Evolutionary conservation across 2,329 filamentous ascomycete species (phyloP).

Genomic region (Aspergillus viridinutans): DNA sequence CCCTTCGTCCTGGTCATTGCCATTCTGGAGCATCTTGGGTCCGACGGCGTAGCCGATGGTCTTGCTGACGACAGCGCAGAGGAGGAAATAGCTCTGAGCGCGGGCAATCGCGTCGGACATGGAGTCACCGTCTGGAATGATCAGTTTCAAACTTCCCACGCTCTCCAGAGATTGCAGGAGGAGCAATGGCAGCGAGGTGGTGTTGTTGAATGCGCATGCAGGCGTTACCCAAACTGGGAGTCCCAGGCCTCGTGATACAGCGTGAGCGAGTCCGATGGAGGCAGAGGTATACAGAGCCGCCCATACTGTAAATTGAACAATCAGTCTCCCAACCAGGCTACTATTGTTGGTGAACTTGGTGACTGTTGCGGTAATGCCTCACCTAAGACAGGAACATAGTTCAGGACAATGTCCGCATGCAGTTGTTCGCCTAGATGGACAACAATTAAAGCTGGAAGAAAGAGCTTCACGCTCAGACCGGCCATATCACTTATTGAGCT

Average conservation of each 20-base stretch:
- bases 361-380: conserved; percentile 7
- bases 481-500: conserved; percentile 51
- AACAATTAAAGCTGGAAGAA: conserved; percentile 52
- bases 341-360: background rate
- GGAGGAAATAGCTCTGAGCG: conserved; percentile 62
- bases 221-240: conserved; percentile 53
- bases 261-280: conserved; percentile 47
- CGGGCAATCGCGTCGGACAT: conserved; percentile 50
- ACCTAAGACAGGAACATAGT: conserved; percentile 49
- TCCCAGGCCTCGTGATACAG: conserved; percentile 43
- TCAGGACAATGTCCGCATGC: conserved; percentile 42
- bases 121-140: conserved; percentile 44
- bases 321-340: background rate
- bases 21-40: conserved; percentile 52
- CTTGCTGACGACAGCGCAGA: conserved; percentile 61
- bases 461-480: conserved; percentile 49
- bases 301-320: conserved; percentile 40
- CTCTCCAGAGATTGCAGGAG: conserved; percentile 50
- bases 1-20: conserved; percentile 26
- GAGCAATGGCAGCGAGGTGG: conserved; percentile 51
- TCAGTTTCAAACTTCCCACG: conserved; percentile 53
- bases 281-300: conserved; percentile 47
- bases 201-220: conserved; percentile 56
- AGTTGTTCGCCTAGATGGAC: conserved; percentile 52
- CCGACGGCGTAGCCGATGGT: conserved; percentile 62